Evolutionary conservation across 2,329 filamentous ascomycete species (phyloP), one percentile per base, ranked within the genome.

Genomic region (Trichoderma citrinoviride): DNA sequence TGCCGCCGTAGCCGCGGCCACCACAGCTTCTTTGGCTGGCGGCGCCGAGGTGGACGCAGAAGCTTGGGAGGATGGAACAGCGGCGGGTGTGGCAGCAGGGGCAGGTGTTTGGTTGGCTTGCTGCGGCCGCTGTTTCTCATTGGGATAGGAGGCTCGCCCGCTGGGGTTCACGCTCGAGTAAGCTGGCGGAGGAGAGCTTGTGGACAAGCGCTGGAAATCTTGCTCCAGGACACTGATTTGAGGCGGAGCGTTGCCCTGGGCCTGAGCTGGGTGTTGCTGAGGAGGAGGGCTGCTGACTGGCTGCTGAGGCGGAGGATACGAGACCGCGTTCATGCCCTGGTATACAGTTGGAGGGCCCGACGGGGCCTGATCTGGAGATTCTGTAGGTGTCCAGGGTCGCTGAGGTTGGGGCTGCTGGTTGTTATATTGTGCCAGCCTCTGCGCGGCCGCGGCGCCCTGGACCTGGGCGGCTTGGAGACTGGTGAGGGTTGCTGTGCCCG

Each of bases 311-410:
- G 71, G 77, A 85, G 71, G 81, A 53, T 77, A 83, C 37, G 83
- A 77, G 6, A 93, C 87, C 67, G 91, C 88, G 68, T 89, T 89
- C 60, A 87, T 85, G 7, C 95, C 95, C 77, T 97, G 94, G 71
- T 97, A 98, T 1, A 96, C 90, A 0, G 91, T 93, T 0, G 94
- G 93, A 33, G 93, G 93, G 0, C 93, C 93, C 78, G 97, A 92
- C 5, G 92, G 92, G 60, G 93, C 90, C 67, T 89, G 89, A 37
- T 92, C 93, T 1, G 93, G 93, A 65, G 88, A 85, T 75, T 99
- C 95, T 3, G 95, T 98, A 0, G 95, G 95, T 10, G 94, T 98
- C 95, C 94, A 98, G 33, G 93, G 93, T 54, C 94, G 72, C 63
- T 75, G 77, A 27, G 71, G 69, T 8, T 69, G 69, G 33, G 76